Conservation (phyloP, 2,329 filamentous ascomycete species). For the Ophiostoma piceae region DNA sequence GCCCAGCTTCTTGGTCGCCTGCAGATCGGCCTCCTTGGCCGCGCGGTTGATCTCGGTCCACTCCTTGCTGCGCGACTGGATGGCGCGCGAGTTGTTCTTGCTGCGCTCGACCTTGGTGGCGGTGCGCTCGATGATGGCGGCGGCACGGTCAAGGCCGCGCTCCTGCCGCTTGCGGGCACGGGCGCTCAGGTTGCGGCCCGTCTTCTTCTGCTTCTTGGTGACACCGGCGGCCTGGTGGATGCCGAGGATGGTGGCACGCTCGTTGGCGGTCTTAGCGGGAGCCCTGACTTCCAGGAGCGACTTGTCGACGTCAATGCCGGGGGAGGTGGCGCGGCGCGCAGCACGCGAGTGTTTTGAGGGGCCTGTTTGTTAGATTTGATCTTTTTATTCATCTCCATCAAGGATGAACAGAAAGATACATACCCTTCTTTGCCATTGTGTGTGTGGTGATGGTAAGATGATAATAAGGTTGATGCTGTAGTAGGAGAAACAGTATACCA, state of each 20-base stretch:
- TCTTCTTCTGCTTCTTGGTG: slow-evolving; percentile 59
- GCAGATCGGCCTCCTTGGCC: slow-evolving; percentile 12
- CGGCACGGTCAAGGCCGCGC: slow-evolving; percentile 53
- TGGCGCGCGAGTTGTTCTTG: slow-evolving; percentile 43
- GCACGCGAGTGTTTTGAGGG: slow-evolving; percentile 67
- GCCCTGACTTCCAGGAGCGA: slow-evolving; percentile 57
- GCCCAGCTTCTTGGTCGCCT: slow-evolving; percentile 19
- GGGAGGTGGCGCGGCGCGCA: slow-evolving; percentile 65
- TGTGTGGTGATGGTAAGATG: not conserved
- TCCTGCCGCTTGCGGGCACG: slow-evolving; percentile 54
- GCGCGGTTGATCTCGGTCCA: slow-evolving; percentile 54
- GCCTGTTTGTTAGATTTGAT: slow-evolving; percentile 38
- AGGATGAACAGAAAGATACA: not conserved
- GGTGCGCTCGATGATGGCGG: slow-evolving; percentile 55
- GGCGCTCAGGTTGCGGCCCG: slow-evolving; percentile 51
- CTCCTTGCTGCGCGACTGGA: slow-evolving; percentile 47
- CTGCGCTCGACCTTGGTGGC: slow-evolving; percentile 52
- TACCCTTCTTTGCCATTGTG: slow-evolving; percentile 19
- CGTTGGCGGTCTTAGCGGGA: slow-evolving; percentile 44
- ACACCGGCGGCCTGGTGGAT: slow-evolving; percentile 64
- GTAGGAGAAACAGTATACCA: not conserved
- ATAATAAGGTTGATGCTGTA: not conserved
- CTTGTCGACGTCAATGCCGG: slow-evolving; percentile 66
- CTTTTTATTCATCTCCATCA: not conserved
- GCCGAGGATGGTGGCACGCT: slow-evolving; percentile 62